Base-by-base conservation (phyloP, 75 land plant genomes). In the Sequoia sempervirens region DNA sequence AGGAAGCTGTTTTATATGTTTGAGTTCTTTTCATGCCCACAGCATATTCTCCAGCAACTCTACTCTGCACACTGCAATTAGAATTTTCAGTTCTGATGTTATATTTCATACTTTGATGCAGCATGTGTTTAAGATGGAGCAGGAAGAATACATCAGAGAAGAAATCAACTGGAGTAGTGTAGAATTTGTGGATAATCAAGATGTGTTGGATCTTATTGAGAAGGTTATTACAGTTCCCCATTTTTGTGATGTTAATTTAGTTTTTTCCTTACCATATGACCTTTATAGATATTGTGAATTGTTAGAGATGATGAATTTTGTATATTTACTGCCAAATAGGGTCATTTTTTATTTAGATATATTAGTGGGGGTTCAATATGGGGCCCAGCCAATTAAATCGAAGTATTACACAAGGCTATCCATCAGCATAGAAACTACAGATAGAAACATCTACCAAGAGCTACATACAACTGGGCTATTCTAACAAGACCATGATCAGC, bases 111-210 rank as follows among this genome's bases (percentile, higher is more conserved):
- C 40, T 13, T 32, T 82, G 53, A 58, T 82, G 80, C 95, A 96
- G 99, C 99, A 96, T 90, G 99, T 96, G n/a, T 95, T 95, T 83
- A 96, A 96, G 87, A 95, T 93, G 97, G 97, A 95, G 87, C 98
- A 96, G 86, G 98, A 96, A 82, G 98, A 96, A 72, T 96, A 96
- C 82, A 94, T 92, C 79, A 94, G 88, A 69, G 98, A 96, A 87
- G 96, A 93, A 45, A 96, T 96, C 47, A 86, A 96, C 84, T 96
- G 99, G 99, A 96, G 99, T 83, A 95, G 95, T 81, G 91, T 96
- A 58, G 97, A 96, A 45, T 96, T 96, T 86, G 95, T 95, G 8
- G 99, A 96, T 81, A 96, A 96, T 80, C 97, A 96, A 85, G 99
- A 96, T 90, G 94, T 96, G 36, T 79, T 96, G 84, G 97, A 96